These are phyloP conservation scores for Paecilomyces niveus DNA, from an alignment of 2,329 filamentous ascomycete species.

Conservation along the genomic window DNA sequence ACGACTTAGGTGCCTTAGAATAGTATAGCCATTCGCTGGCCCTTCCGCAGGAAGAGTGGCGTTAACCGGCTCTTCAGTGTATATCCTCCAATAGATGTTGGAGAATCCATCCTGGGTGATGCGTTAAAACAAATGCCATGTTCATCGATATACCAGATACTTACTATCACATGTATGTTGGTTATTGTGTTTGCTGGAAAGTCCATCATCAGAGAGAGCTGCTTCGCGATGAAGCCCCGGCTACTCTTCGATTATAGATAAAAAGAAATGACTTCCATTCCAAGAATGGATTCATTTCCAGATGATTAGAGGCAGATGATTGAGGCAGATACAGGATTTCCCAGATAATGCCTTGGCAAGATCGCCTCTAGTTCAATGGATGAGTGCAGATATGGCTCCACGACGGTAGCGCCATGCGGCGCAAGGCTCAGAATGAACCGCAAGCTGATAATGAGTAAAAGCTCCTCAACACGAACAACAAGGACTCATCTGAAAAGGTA, in stretches of 20 bases:
- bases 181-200: conserved; percentile 37
- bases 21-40: conserved; percentile 29
- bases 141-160: conserved; percentile 10
- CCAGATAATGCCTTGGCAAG: conserved; percentile 3
- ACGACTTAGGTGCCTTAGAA: conserved; percentile 31
- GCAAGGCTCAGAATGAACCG: not conserved
- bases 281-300: conserved; percentile 29
- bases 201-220: conserved; percentile 30
- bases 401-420: conserved; percentile 11
- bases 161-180: conserved; percentile 36
- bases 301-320: conserved; percentile 1
- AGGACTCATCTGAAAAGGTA: not conserved
- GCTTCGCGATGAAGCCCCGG: conserved; percentile 17
- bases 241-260: conserved; percentile 17
- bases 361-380: not conserved
- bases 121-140: conserved; percentile 13
- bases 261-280: conserved; percentile 15
- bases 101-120: conserved; percentile 34
- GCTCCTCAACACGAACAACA: not conserved
- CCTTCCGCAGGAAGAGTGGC: conserved; percentile 21
- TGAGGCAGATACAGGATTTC: not conserved
- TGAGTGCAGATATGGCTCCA: conserved; percentile 4
- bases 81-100: conserved; percentile 37
- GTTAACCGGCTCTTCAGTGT: conserved; percentile 29
- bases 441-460: not conserved